Conservation (phyloP, 1,139 yeast species). For the Debaryomyces coudertii region DNA sequence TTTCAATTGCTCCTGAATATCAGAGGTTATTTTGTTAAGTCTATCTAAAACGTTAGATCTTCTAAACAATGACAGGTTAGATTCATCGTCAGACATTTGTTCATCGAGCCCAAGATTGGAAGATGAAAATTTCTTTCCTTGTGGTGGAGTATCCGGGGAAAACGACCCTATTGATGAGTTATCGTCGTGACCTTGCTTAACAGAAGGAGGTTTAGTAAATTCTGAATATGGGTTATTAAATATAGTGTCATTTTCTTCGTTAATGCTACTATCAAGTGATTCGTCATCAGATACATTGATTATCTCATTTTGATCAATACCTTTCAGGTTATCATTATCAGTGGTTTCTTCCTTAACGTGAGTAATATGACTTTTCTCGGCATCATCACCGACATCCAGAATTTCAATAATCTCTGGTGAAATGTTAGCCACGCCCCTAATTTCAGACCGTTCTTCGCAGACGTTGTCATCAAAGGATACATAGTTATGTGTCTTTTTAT, state of each 20-base stretch:
- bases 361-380: neutral
- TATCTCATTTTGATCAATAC: neutral
- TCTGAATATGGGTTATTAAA: slow-evolving; percentile 2
- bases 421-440: neutral
- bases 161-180: slow-evolving; percentile 35
- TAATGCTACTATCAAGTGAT: neutral
- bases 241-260: neutral
- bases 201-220: slow-evolving; percentile 1
- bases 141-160: slow-evolving; percentile 42
- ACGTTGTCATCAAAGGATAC: neutral
- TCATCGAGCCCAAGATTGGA: neutral
- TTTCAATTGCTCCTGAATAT: slow-evolving; percentile 38
- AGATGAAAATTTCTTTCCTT: neutral
- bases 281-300: neutral
- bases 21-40: slow-evolving; percentile 44
- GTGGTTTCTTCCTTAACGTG: neutral
- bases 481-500: neutral
- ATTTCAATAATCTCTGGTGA: slow-evolving; percentile 3
- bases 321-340: too few species aligned
- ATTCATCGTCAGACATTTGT: neutral
- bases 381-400: neutral
- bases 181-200: neutral
- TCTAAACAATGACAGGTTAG: slow-evolving; percentile 15
- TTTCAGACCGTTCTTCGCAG: neutral
- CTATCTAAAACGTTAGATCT: slow-evolving; percentile 45